These are phyloP conservation scores for Quercus wislizeni DNA, from an alignment of 306 rosid genomes.

Conservation along the genomic window DNA sequence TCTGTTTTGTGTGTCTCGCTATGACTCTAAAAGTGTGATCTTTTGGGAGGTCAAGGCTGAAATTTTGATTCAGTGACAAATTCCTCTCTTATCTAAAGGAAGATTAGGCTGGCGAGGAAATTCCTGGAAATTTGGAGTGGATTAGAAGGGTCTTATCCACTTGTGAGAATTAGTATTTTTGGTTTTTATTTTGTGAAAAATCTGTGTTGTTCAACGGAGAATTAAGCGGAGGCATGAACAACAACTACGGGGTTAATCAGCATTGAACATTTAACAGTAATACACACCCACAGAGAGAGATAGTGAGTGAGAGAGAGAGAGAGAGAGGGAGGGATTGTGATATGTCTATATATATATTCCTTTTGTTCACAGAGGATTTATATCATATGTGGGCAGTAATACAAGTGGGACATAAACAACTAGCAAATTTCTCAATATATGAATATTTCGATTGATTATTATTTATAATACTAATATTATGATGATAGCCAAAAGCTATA, in stretches of 20 bases:
- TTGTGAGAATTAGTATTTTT: conserved; percentile 36
- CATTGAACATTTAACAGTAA: conserved; percentile 37
- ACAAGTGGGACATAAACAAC: conserved; percentile 23
- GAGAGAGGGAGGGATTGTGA: conserved; percentile 51
- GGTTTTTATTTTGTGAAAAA: conserved; percentile 7
- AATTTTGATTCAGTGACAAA: neutral
- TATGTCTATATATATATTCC: conserved; percentile 40
- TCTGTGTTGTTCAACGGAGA: conserved; percentile 42
- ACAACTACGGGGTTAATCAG: conserved; percentile 61
- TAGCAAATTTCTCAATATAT: neutral
- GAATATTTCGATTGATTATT: no score
- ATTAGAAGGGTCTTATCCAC: conserved; percentile 54
- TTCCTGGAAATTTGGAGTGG: conserved; percentile 49
- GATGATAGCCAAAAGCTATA: no score
- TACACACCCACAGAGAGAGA: neutral
- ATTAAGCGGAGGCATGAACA: conserved; percentile 63
- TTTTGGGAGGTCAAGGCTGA: conserved; percentile 19
- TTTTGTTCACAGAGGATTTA: conserved; percentile 31
- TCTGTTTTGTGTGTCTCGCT: no score
- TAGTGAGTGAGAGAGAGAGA: conserved; percentile 22
- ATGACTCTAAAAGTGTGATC: neutral
- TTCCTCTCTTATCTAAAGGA: conserved; percentile 8
- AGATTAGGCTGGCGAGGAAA: conserved; percentile 21
- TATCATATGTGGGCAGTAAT: conserved; percentile 27
- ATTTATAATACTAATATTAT: no score